Percentiles rank a stretch among this genome's conserved stretches.
phyloP scores from a whole-genome alignment of 441 rosid species.

The Euphorbia celastroides region DNA sequence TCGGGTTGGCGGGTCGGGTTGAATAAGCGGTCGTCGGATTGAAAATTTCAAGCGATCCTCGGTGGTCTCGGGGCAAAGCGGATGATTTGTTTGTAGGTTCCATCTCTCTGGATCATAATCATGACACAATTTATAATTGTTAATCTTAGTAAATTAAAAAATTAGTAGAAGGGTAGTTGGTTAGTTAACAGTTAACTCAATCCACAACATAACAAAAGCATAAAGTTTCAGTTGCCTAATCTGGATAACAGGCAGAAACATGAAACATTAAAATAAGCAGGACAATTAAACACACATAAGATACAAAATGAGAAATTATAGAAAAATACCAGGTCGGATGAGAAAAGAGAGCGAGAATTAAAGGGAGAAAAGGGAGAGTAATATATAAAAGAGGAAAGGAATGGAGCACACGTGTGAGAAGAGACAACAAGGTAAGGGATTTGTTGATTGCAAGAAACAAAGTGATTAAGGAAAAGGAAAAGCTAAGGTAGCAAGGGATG shows the following conservation, averaged over 20 bases:
- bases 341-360: background rate
- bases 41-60: slow-evolving; percentile 88
- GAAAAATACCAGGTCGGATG: no score
- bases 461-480: background rate
- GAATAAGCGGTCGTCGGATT: slow-evolving; percentile 51
- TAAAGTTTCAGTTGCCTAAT: background rate
- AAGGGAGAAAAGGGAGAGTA: background rate
- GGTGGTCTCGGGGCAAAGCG: slow-evolving; percentile 51
- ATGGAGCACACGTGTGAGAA: background rate
- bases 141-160: no score
- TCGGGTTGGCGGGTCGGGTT: slow-evolving; percentile 47
- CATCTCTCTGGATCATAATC: slow-evolving; percentile 32
- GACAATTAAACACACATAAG: background rate
- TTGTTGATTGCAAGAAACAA: slow-evolving; percentile 20
- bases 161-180: background rate
- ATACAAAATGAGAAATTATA: no score
- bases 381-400: background rate
- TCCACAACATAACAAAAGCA: background rate
- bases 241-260: background rate
- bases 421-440: slow-evolving; percentile 17
- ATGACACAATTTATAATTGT: background rate
- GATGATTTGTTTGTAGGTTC: slow-evolving; percentile 42
- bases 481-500: slow-evolving; percentile 13
- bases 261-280: no score
- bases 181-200: background rate